Base-by-base conservation (phyloP, 1,284 basidiomycete genomes). In the Ustilago sp. region DNA sequence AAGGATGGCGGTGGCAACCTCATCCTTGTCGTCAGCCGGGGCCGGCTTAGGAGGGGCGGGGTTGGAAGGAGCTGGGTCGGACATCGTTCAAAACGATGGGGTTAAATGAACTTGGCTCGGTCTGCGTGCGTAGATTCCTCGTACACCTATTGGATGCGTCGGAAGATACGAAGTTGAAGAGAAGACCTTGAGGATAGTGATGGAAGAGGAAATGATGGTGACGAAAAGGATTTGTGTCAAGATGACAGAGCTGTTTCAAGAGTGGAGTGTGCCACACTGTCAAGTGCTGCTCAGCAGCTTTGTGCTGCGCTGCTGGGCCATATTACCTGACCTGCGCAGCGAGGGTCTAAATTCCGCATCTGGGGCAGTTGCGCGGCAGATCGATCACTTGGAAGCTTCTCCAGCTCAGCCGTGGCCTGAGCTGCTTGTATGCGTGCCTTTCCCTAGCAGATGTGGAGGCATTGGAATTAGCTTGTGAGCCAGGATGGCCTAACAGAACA, bases 1-100 rank as follows among this genome's bases (percentile, higher is more conserved):
- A 2, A 86, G 77, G 62, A 86, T 86, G 54, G 84, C 84, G 52
- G 82, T 80, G 17, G 84, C 84, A 4, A 79, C 77, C 69, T 85
- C 83, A 45, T 86, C 82, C 68, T 75, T 79, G 52, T 80, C 72
- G 35, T 81, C 81, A 31, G 47, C 67, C 11, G 59, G 58, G 4
- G 48, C 61, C 9, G 60, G 55, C 70, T 73, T 73, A 48, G 70
- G 70, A 9, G 55, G 50, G 19, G 59, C 55, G 31, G 72, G 53
- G 1, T 72, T 73, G 23, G 79, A 65, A 47, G 70, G 68, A 3
- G 64, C 52, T 8, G 79, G 67, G 56, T 80, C 79, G 32, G 79
- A 74, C 77, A 79, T 79, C 62, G 38, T 67, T 28, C 48, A n/a
- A 50, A 28, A 50, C 23, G 48, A 12, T 17, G 48, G 13, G 48